Conservation (phyloP, 495 filamentous ascomycete genomes). For the Coniosporium apollinis region DNA sequence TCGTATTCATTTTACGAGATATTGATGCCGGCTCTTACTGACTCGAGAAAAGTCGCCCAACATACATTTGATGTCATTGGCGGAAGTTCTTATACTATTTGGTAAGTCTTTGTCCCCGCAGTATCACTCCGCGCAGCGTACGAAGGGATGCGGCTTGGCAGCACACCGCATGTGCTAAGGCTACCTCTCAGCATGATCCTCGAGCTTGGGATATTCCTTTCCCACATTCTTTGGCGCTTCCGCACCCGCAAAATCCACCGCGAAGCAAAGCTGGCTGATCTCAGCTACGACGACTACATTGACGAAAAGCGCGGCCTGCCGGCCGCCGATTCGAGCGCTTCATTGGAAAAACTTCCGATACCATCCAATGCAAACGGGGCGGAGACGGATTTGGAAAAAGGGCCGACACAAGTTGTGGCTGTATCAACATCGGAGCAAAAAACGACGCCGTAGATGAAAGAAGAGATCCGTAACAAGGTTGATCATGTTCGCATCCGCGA, state of each 20-base stretch:
- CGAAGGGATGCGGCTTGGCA: too few relatives aligned
- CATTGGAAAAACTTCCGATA: neutral
- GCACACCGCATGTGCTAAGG: too few relatives aligned
- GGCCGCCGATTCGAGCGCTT: neutral
- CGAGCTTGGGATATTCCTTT: constrained; percentile 51
- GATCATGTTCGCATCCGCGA: too few relatives aligned
- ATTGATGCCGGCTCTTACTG: neutral
- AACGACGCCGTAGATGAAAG: neutral
- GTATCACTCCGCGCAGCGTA: neutral
- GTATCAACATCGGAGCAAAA: neutral
- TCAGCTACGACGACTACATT: constrained; percentile 48
- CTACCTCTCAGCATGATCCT: constrained; percentile 38
- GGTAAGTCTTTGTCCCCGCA: neutral
- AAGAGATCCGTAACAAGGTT: too few relatives aligned
- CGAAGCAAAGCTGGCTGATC: constrained; percentile 37
- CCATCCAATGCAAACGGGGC: neutral
- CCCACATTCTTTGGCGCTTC: constrained; percentile 50
- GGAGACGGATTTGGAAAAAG: neutral
- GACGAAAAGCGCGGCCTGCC: constrained; percentile 9
- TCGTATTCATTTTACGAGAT: constrained; percentile 6
- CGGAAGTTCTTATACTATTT: neutral
- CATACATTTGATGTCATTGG: neutral
- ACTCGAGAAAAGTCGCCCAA: neutral
- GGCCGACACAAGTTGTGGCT: too few relatives aligned
- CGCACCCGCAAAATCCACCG: constrained; percentile 42